These are phyloP conservation scores for Jamesozyma spencerorum DNA, from an alignment of 805 yeast species.

Conservation along the genomic window DNA sequence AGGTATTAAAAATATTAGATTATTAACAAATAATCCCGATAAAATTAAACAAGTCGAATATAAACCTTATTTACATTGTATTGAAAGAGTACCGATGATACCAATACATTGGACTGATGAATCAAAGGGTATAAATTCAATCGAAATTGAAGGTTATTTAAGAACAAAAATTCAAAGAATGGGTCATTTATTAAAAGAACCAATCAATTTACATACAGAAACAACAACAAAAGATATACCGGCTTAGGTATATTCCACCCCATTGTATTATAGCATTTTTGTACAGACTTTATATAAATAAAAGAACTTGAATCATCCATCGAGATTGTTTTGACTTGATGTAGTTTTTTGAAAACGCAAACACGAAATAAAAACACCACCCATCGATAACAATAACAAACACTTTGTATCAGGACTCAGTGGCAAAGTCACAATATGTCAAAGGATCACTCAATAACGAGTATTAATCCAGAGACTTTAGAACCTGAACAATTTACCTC, in stretches of 20 bases:
- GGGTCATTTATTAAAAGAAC: conserved; percentile 79
- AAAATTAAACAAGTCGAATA: conserved; percentile 94
- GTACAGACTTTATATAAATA: no score
- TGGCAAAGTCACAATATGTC: no score
- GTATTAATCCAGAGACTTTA: no score
- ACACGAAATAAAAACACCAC: no score
- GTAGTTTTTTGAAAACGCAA: no score
- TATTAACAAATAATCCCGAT: conserved; percentile 93
- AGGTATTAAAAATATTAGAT: conserved; percentile 59
- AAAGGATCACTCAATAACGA: no score
- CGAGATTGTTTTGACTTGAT: no score
- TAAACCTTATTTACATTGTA: conserved; percentile 60
- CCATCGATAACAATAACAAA: no score
- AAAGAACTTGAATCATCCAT: no score
- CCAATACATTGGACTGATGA: conserved; percentile 79
- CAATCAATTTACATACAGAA: conserved; percentile 27
- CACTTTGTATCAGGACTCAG: no score
- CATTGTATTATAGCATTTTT: no score
- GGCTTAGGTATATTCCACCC: not conserved
- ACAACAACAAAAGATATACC: not conserved
- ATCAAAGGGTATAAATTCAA: conserved; percentile 61
- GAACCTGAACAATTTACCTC: not conserved
- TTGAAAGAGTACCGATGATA: conserved; percentile 91
- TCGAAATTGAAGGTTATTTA: conserved; percentile 86
- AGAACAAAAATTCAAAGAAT: conserved; percentile 91